phyloP scores from a whole-genome alignment of 805 yeast species.

The Starmerella potacharoeniae region DNA sequence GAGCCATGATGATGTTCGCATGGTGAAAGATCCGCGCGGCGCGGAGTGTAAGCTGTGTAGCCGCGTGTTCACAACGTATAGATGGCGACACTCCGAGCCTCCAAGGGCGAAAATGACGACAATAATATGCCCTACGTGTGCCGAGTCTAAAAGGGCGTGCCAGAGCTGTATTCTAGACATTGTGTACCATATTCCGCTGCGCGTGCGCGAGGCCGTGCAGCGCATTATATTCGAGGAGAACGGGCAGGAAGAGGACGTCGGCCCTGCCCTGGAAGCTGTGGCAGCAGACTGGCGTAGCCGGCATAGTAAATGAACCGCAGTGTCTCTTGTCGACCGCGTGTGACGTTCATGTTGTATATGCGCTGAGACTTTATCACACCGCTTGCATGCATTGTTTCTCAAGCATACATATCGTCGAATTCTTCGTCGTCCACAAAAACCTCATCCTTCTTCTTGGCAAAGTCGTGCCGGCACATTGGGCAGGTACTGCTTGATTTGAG shows the following conservation, averaged over 20 bases:
- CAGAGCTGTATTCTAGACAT: slow-evolving; percentile 80
- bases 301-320: too few species aligned
- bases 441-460: slow-evolving; percentile 37
- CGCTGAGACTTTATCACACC: neutral
- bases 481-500: slow-evolving; percentile 49
- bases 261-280: slow-evolving; percentile 6
- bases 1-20: slow-evolving; percentile 47
- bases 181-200: slow-evolving; percentile 67
- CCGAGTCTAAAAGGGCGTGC: slow-evolving; percentile 70
- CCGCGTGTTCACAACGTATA: slow-evolving; percentile 67
- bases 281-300: neutral
- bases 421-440: slow-evolving; percentile 46
- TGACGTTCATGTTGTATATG: too few species aligned
- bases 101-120: slow-evolving; percentile 42
- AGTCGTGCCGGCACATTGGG: slow-evolving; percentile 74
- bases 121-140: slow-evolving; percentile 66
- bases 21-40: slow-evolving; percentile 60
- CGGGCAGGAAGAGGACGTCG: slow-evolving; percentile 2
- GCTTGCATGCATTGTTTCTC: neutral
- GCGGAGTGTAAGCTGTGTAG: slow-evolving; percentile 80
- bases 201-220: slow-evolving; percentile 68
- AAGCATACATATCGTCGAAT: slow-evolving; percentile 65
- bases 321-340: too few species aligned
- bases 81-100: slow-evolving; percentile 50
- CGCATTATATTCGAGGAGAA: slow-evolving; percentile 42